Base-by-base conservation (phyloP, 768 basidiomycete species). In the Boletellus sp. region DNA sequence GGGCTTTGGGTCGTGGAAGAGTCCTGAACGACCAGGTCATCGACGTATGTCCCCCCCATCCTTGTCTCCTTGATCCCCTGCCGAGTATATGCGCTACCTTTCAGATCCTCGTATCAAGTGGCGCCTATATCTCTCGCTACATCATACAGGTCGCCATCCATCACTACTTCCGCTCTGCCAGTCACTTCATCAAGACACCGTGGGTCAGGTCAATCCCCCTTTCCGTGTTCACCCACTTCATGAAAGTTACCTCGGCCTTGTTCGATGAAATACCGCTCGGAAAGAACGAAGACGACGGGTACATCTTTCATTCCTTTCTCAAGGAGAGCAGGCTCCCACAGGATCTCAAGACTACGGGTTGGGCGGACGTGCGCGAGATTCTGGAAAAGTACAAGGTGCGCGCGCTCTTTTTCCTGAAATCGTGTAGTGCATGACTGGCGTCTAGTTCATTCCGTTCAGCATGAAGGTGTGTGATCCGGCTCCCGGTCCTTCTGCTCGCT, bases 71-170 rank as follows among this genome's bases (percentile, higher is more conserved):
- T 57, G 39, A 38, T 58, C 41, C 38, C 41, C 45, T n/a, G 50
- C 57, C 62, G 45, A 56, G 48, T 68, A 38, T 64, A 68, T 70
- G 58, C 60, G 57, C 44, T 33, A 41, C 16, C 45, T 53, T 45
- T 26, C 45, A 90, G 87, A 85, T 85, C 60, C 77, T 90, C 47
- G 71, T 89, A 50, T 74, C 78, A 44, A 87, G 85, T 58, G 87
- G 87, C 47, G 87, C 86, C 47, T 85, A 87, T 61, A 66, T 90
- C 53, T 90, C 87, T 54, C 79, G 88, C 42, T 90, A 90, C 69
- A 76, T 90, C 41, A 75, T 84, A 40, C 88, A 90, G 67, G 76
- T 85, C 45, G 84, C 87, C 32, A 80, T 85, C 46, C 87, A 89
- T 52, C 88, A 90, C 62, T 88, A 82, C 64, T 90, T 87, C 64